Base-by-base conservation (phyloP, 1,284 basidiomycete genomes). In the Porogramme epimiltina region DNA sequence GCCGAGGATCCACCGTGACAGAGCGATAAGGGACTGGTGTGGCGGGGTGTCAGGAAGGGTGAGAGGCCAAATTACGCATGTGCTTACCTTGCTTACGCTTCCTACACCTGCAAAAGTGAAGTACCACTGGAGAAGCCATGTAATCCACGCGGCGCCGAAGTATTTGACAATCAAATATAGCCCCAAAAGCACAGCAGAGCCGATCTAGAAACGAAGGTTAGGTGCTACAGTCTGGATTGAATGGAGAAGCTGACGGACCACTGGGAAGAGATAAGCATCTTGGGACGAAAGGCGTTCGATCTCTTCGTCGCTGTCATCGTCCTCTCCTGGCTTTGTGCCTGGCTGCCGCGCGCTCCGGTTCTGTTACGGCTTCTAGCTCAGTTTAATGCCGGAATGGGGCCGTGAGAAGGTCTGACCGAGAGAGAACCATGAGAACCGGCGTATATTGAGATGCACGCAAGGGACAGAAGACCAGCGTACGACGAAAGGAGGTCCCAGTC, bases 111-210 rank as follows among this genome's bases (percentile, higher is more conserved):
- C 75, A 15, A 87, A 22, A 16, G 83, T 77, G 59, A 93, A 93
- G 65, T 94, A 94, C 75, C 85, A 84, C n/a, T 80, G 81, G 19
- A 93, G 71, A 1, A 91, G 55, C 75, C 77, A 82, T 66, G 93
- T 93, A 57, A 97, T 85, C 87, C 91, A 93, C 61, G 85, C 82
- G 61, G 81, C 84, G 37, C 91, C 91, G 39, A 92, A 70, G 66
- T 88, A 95, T 65, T 85, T 87, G 59, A 94, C 79, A 33, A 87
- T 70, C 43, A 82, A 63, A 64, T 90, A 94, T 46, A 93, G 69
- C 4, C 83, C 80, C 55, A 88, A 74, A 24, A 94, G 73, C 19
- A 79, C 77, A 3, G 72, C 72, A 1, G 87, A 90, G 6, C 85
- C 89, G 52, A 88, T 68, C 87, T 90, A 10, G 8, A 31, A 13